A percentile compares a stretch with the other conserved stretches of the same genome.
Conservation (phyloP, 768 basidiomycete genomes). For the Lactarius deliciosus region DNA sequence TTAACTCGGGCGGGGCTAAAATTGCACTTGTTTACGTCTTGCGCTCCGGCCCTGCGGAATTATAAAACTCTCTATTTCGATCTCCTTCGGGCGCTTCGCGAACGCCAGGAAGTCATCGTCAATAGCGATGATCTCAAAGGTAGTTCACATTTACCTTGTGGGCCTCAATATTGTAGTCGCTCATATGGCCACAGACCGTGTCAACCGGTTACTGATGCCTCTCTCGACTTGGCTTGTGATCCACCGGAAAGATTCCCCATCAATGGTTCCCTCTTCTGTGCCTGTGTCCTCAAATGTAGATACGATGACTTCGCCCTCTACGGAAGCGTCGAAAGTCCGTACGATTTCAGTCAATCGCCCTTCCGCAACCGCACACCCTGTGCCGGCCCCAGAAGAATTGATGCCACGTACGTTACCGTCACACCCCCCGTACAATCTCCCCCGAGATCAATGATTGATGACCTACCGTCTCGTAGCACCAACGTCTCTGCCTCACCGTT, state of each 20-base stretch:
- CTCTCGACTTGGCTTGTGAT: constrained; percentile 30
- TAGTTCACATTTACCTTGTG: constrained; percentile 17
- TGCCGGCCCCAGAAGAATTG: constrained; percentile 18
- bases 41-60: constrained; percentile 19
- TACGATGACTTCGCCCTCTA: constrained; percentile 4
- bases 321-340: not conserved
- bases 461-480: constrained; percentile 23
- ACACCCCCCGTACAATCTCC: not conserved
- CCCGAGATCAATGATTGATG: constrained; percentile 11
- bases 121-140: constrained; percentile 26
- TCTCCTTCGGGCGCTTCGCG: constrained; percentile 27
- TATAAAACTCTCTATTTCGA: constrained; percentile 30
- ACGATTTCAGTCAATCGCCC: constrained; percentile 1
- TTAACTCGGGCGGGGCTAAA: constrained; percentile 28
- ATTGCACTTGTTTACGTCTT: constrained; percentile 27
- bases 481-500: constrained; percentile 26
- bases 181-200: constrained; percentile 24
- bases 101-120: constrained; percentile 22
- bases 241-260: constrained; percentile 15
- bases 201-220: constrained; percentile 26
- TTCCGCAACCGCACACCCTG: not conserved
- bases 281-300: constrained; percentile 10
- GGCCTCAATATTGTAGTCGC: not conserved
- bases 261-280: constrained; percentile 8
- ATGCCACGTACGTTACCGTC: constrained; percentile 29